Conservation (phyloP, 345 rosid species). For the Aurinia saxatilis region DNA sequence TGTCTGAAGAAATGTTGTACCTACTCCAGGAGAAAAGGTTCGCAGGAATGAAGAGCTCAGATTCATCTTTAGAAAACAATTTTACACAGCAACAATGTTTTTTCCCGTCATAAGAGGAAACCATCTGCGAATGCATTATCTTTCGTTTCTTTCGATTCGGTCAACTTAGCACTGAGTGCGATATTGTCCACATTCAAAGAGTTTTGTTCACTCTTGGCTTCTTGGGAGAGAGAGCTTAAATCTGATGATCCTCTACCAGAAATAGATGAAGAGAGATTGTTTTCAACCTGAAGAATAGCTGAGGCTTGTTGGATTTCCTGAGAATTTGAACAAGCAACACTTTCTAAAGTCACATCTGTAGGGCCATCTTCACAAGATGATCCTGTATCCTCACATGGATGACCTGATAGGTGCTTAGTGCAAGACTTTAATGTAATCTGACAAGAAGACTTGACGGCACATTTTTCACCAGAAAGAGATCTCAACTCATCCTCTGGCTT, state of each 20-base stretch:
- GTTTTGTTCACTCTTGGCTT: constrained; percentile 17
- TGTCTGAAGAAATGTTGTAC: background rate
- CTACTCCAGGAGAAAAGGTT: background rate
- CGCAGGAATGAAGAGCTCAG: background rate
- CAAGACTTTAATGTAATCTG: constrained; percentile 12
- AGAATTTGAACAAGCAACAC: background rate
- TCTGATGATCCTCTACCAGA: constrained; percentile 24
- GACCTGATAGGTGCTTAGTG: constrained; percentile 2
- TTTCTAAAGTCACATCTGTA: constrained; percentile 12
- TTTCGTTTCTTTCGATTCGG: constrained; percentile 5
- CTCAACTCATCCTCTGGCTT: constrained; percentile 1
- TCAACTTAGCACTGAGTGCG: constrained; percentile 5
- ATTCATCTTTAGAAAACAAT: background rate
- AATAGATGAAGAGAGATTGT: constrained; percentile 7
- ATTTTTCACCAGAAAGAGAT: background rate
- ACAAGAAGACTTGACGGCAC: constrained; percentile 13
- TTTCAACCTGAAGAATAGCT: constrained; percentile 7
- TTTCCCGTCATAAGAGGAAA: constrained; percentile 4
- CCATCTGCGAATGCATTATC: constrained; percentile 20
- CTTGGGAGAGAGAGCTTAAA: constrained; percentile 22
- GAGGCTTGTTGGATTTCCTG: constrained; percentile 10
- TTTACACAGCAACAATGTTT: background rate
- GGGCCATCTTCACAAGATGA: constrained; percentile 17
- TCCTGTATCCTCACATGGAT: constrained; percentile 19
- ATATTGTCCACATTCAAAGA: background rate